Conservation (phyloP, 1,139 yeast genomes). For the Meyerozyma elateridarum region DNA sequence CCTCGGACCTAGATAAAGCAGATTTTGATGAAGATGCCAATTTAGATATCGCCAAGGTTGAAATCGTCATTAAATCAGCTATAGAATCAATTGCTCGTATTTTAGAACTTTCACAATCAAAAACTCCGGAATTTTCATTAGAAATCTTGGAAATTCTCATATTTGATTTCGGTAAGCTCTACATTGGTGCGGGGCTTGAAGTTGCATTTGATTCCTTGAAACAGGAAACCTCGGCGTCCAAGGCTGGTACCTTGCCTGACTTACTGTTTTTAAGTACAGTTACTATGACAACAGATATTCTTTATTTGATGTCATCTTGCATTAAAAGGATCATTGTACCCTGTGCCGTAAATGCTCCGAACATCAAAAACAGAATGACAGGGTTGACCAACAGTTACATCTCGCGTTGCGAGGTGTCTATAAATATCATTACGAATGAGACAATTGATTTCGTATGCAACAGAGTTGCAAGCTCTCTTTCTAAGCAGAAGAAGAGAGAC, state of each 20-base stretch:
- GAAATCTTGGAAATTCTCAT: conserved; percentile 66
- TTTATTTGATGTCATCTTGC: conserved; percentile 65
- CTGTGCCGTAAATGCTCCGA: conserved; percentile 59
- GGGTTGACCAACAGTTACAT: conserved; percentile 65
- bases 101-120: conserved; percentile 65
- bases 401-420: conserved; percentile 61
- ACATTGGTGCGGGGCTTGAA: conserved; percentile 72
- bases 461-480: conserved; percentile 45
- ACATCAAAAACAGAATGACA: conserved; percentile 58
- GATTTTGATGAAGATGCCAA: conserved; percentile 26
- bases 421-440: conserved; percentile 62
- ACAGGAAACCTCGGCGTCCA: conserved; percentile 24
- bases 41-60: conserved; percentile 48
- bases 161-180: conserved; percentile 67
- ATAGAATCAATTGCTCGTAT: conserved; percentile 80
- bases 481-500: conserved; percentile 63
- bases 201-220: conserved; percentile 49
- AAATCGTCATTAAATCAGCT: conserved; percentile 60
- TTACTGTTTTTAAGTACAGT: conserved; percentile 49
- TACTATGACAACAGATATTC: conserved; percentile 55
- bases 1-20: conserved; percentile 20
- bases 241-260: conserved; percentile 26
- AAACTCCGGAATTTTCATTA: conserved; percentile 58
- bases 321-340: conserved; percentile 71
- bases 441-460: conserved; percentile 47